These are phyloP conservation scores for Phlebiopsis flavidoalba DNA, from an alignment of 768 basidiomycete genomes.

Conservation along the genomic window DNA sequence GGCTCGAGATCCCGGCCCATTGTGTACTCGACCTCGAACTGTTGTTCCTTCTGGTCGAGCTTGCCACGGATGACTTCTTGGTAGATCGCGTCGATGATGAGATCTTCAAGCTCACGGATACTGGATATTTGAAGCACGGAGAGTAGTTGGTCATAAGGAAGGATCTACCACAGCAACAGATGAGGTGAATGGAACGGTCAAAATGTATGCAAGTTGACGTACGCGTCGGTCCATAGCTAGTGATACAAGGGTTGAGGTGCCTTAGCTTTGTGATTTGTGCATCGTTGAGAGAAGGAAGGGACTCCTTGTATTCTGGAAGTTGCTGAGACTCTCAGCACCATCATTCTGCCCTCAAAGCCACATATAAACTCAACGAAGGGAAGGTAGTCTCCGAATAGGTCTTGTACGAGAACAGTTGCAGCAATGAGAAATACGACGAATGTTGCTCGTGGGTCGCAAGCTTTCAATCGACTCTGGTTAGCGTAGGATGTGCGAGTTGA, in stretches of 20 bases:
- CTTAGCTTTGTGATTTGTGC: conserved; percentile 85
- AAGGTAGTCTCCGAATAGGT: conserved; percentile 80
- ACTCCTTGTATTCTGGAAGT: conserved; percentile 55
- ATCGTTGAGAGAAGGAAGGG: conserved; percentile 61
- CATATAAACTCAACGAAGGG: conserved; percentile 37
- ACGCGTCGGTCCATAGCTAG: conserved; percentile 77
- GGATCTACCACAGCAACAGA: conserved; percentile 44
- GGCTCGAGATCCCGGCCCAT: conserved; percentile 91
- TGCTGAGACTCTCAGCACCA: neutral
- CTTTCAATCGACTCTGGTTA: conserved; percentile 33
- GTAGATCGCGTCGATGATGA: conserved; percentile 97
- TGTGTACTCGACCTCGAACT: conserved; percentile 88
- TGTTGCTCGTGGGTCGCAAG: conserved; percentile 63
- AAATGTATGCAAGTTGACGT: conserved; percentile 24
- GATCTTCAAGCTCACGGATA: conserved; percentile 89
- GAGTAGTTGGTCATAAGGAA: conserved; percentile 75
- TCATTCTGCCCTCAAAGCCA: neutral
- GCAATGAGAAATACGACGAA: conserved; percentile 51
- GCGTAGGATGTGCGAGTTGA: neutral
- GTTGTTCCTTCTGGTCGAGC: conserved; percentile 87
- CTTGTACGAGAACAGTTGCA: conserved; percentile 88
- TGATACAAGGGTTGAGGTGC: conserved; percentile 86
- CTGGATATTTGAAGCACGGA: conserved; percentile 66
- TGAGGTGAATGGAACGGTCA: neutral
- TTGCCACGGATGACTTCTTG: conserved; percentile 85